These are phyloP conservation scores for Croton laevigatus DNA, from an alignment of 441 rosid genomes.

Conservation along the genomic window DNA sequence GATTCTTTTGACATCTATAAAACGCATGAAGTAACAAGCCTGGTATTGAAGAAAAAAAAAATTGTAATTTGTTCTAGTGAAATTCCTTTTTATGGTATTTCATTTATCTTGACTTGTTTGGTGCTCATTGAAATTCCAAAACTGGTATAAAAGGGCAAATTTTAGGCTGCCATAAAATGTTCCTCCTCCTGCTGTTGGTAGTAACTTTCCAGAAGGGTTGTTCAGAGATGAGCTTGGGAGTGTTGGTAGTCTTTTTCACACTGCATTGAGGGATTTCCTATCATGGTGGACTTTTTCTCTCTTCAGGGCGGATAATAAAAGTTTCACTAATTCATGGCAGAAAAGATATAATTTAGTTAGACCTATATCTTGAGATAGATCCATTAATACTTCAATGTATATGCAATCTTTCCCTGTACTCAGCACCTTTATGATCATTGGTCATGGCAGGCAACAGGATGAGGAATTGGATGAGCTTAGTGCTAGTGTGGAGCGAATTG, in stretches of 20 bases:
- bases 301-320: background rate
- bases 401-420: background rate
- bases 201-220: background rate
- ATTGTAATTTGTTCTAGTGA: background rate
- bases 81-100: background rate
- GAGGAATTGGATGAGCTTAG: slow-evolving; percentile 98
- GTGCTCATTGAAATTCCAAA: background rate
- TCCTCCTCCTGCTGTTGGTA: background rate
- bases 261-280: background rate
- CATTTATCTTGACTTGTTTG: background rate
- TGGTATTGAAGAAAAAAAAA: background rate
- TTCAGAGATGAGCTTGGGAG: background rate
- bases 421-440: slow-evolving; percentile 9
- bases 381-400: too few relatives aligned
- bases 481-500: slow-evolving; percentile 87
- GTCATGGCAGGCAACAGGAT: slow-evolving; percentile 75
- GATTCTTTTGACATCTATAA: background rate
- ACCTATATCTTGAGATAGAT: background rate
- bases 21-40: background rate
- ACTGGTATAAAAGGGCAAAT: background rate
- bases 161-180: background rate
- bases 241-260: too few relatives aligned
- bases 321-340: background rate
- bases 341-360: background rate
- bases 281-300: background rate